phyloP scores from a whole-genome alignment of 2,329 filamentous ascomycete genomes.

The Paecilomyces dactylethromorphus region DNA sequence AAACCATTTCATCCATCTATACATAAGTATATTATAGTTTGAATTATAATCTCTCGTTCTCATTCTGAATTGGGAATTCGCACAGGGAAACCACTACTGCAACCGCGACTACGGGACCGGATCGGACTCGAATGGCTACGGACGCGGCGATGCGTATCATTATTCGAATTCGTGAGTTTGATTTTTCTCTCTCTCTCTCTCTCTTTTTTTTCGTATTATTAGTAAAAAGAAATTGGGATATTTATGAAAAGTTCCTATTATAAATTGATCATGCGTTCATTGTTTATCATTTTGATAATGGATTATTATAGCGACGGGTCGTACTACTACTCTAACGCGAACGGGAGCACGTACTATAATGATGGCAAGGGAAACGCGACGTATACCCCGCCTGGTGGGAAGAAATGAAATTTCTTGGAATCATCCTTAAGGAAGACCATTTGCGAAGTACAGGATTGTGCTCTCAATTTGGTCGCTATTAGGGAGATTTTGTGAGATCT shows the following conservation, averaged over 20 bases:
- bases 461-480: too few relatives aligned
- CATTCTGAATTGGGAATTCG: neutral
- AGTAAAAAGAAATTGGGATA: too few relatives aligned
- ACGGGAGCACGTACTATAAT: constrained; percentile 65
- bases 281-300: neutral
- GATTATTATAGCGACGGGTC: constrained; percentile 51
- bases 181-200: neutral
- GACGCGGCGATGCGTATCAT: constrained; percentile 35
- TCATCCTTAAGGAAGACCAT: neutral
- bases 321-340: constrained; percentile 67
- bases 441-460: too few relatives aligned
- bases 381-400: constrained; percentile 54
- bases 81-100: constrained; percentile 63
- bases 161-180: constrained; percentile 55
- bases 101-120: constrained; percentile 56
- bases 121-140: constrained; percentile 52
- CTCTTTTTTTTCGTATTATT: too few relatives aligned
- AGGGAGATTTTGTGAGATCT: too few relatives aligned
- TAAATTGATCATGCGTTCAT: neutral
- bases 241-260: too few relatives aligned
- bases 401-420: constrained; percentile 7
- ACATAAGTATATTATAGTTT: too few relatives aligned
- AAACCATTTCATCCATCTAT: too few relatives aligned
- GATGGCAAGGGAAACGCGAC: constrained; percentile 50
- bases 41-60: neutral